Conservation (phyloP, 2,329 filamentous ascomycete genomes). For the Leptographium wingfieldii region DNA sequence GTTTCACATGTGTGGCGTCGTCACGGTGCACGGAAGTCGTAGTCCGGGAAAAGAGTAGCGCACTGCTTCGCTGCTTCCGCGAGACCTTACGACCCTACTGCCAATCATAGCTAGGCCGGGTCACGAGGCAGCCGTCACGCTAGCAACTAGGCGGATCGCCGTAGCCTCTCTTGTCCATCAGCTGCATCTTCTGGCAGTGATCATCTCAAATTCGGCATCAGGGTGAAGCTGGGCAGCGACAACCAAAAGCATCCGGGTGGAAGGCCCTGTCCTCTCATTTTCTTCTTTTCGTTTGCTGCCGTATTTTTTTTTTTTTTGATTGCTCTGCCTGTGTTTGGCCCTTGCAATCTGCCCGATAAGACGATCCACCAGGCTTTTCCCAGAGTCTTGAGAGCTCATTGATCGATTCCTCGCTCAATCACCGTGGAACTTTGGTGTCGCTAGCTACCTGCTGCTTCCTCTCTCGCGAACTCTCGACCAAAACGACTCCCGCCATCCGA, state of each 20-base stretch:
- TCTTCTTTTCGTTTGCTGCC: not conserved
- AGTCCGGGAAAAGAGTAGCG: not conserved
- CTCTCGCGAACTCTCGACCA: not conserved
- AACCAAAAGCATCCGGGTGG: not conserved
- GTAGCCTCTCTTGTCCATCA: conserved; percentile 3
- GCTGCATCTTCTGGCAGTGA: not conserved
- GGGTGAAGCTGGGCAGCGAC: not conserved
- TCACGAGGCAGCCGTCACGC: conserved; percentile 9
- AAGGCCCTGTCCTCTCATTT: not conserved
- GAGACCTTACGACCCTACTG: not conserved
- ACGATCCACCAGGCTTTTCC: no score
- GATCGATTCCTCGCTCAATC: not conserved
- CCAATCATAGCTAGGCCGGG: not conserved
- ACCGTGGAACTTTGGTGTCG: not conserved
- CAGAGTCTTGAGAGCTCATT: no score
- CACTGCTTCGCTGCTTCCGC: not conserved
- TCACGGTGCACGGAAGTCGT: not conserved
- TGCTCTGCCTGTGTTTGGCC: not conserved
- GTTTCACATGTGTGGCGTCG: not conserved
- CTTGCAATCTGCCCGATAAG: not conserved
- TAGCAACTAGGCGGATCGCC: conserved; percentile 1
- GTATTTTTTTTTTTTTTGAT: no score
- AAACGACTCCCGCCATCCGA: not conserved
- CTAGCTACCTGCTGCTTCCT: not conserved
- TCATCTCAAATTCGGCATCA: not conserved